A percentile compares a stretch with the other conserved stretches of the same genome.
Evolutionary conservation across 257 asterid species (phyloP).

Genomic region (Nemophila menziesii): DNA sequence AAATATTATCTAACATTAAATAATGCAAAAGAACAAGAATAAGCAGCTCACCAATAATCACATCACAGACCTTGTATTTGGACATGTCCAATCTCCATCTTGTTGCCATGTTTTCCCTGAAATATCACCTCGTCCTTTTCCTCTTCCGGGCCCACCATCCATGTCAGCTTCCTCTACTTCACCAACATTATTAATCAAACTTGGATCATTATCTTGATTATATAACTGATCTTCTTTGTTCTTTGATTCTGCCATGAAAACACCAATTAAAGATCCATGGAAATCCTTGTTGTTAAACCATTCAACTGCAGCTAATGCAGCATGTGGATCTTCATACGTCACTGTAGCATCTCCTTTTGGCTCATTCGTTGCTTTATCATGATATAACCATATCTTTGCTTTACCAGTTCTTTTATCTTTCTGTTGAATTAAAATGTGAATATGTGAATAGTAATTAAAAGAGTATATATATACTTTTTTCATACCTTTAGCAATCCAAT

Average conservation of each 20-base stretch:
- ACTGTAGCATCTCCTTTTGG: conserved; percentile 99
- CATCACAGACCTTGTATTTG: conserved; percentile 99
- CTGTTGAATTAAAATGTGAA: conserved; percentile 16
- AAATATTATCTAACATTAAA: not conserved
- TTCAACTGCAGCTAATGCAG: conserved; percentile 96
- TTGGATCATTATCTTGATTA: conserved; percentile 28
- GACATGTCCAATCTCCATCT: conserved; percentile 94
- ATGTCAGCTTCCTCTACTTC: conserved; percentile 46
- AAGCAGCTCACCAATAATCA: conserved; percentile 96
- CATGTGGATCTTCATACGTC: conserved; percentile 97
- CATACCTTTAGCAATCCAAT: conserved; percentile 95
- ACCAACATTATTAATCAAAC: conserved; percentile 22
- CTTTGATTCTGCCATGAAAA: conserved; percentile 84
- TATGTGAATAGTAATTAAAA: not conserved
- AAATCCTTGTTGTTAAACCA: conserved; percentile 96
- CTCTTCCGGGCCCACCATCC: conserved; percentile 68
- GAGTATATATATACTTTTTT: conserved; percentile 4
- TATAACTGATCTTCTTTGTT: conserved; percentile 44
- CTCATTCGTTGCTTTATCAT: conserved; percentile 76
- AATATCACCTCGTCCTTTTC: conserved; percentile 80
- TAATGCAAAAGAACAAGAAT: conserved; percentile 39
- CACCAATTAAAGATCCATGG: conserved; percentile 79
- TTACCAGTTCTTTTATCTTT: conserved; percentile 96
- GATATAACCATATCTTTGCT: conserved; percentile 91
- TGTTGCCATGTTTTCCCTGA: conserved; percentile 85